Percentiles rank a stretch among this genome's conserved stretches.
Evolutionary conservation across 2,329 filamentous ascomycete genomes (phyloP).

Genomic region (Arthrobotrys sinensis): DNA sequence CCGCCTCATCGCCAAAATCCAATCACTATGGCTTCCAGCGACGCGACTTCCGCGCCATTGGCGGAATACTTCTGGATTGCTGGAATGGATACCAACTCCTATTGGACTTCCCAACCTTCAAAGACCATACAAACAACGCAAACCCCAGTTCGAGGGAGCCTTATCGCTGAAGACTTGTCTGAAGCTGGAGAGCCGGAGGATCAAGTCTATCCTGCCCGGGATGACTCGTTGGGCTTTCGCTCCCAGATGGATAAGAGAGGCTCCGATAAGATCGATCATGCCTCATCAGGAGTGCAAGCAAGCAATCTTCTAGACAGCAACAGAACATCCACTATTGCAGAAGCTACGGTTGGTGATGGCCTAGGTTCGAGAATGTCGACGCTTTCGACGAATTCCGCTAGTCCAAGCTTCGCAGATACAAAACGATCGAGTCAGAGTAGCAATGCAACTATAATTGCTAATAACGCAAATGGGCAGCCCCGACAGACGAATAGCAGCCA

Average conservation of each 20-base stretch:
- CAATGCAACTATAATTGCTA: conserved; percentile 54
- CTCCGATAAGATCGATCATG: conserved; percentile 47
- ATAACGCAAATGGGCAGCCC: conserved; percentile 36
- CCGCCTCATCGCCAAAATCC: background rate
- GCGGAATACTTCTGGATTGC: conserved; percentile 85
- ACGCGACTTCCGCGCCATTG: conserved; percentile 74
- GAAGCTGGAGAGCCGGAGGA: conserved; percentile 64
- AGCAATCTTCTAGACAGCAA: conserved; percentile 23
- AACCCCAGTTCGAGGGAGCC: conserved; percentile 64
- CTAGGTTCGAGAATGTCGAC: conserved; percentile 52
- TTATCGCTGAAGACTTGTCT: conserved; percentile 64
- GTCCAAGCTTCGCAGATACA: conserved; percentile 57
- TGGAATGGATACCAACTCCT: conserved; percentile 78
- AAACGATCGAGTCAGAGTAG: conserved; percentile 56
- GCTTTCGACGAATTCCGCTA: conserved; percentile 52
- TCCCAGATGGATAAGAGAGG: conserved; percentile 42
- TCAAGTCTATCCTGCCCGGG: conserved; percentile 60
- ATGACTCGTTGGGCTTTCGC: conserved; percentile 53
- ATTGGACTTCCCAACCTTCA: conserved; percentile 70
- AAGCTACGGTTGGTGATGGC: conserved; percentile 21
- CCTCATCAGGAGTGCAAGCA: conserved; percentile 12
- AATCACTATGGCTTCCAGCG: conserved; percentile 52
- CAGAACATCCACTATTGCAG: conserved; percentile 34
- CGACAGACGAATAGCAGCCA: conserved; percentile 23
- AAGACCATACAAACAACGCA: conserved; percentile 67